Conservation (phyloP, 495 filamentous ascomycete genomes). For the Hypoxylon cercidicola region DNA sequence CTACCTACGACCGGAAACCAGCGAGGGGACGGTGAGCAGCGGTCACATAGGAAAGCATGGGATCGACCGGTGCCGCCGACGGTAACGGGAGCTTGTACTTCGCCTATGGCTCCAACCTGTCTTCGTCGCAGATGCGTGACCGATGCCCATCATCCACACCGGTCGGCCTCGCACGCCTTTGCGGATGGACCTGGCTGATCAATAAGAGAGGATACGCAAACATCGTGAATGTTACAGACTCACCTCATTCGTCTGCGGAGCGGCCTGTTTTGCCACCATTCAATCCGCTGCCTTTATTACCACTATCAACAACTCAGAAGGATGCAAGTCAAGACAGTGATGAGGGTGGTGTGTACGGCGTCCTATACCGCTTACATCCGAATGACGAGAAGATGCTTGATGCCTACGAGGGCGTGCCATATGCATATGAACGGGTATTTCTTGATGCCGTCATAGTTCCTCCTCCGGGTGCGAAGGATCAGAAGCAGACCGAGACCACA, state of each 20-base stretch:
- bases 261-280: not conserved
- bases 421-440: constrained; percentile 48
- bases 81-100: constrained; percentile 42
- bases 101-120: constrained; percentile 57
- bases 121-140: constrained; percentile 50
- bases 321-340: not conserved
- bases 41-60: constrained; percentile 4
- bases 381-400: constrained; percentile 50
- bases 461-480: not conserved
- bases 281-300: not conserved
- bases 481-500: constrained; percentile 8
- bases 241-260: not conserved
- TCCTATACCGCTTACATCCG: constrained; percentile 49
- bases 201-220: constrained; percentile 57
- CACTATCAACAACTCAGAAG: not conserved
- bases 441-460: constrained; percentile 40
- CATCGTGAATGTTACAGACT: constrained; percentile 42
- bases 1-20: too few species aligned
- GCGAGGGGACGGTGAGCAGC: too few species aligned
- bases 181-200: constrained; percentile 55
- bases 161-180: constrained; percentile 50
- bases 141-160: constrained; percentile 51
- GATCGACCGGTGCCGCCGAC: not conserved
- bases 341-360: constrained; percentile 48
- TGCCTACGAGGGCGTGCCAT: constrained; percentile 49